phyloP scores from a whole-genome alignment of 1,139 yeast genomes.

The Dujonia santamariae region DNA sequence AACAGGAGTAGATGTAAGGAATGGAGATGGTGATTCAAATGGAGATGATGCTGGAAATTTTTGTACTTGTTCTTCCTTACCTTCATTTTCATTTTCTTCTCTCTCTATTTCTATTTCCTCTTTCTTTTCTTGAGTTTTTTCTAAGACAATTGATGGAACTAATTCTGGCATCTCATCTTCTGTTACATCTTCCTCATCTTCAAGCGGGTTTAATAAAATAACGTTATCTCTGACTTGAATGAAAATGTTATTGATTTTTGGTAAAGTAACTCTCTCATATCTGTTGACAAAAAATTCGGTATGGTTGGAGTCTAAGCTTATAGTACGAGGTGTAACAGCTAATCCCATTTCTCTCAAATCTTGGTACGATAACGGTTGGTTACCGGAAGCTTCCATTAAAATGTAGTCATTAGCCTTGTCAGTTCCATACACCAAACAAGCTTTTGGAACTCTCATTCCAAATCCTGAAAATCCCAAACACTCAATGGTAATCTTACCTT shows the following conservation, averaged over 20 bases:
- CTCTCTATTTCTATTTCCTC: not conserved
- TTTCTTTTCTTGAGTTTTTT: not conserved
- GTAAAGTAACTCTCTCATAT: constrained; percentile 53
- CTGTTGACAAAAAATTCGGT: constrained; percentile 58
- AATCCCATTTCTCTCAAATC: constrained; percentile 13
- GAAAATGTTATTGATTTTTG: constrained; percentile 53
- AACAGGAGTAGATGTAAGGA: constrained; percentile 3
- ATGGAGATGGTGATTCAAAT: not conserved
- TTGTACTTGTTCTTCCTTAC: not conserved
- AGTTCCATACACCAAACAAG: constrained; percentile 34
- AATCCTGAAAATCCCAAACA: constrained; percentile 76
- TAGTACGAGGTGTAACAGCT: constrained; percentile 27
- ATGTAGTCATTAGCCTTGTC: constrained; percentile 27
- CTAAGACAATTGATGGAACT: constrained; percentile 9
- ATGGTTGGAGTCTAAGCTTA: constrained; percentile 38
- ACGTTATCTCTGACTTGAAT: constrained; percentile 63
- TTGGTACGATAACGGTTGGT: constrained; percentile 15
- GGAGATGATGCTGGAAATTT: not conserved
- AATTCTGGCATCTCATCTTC: constrained; percentile 37
- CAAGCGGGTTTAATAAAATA: constrained; percentile 50
- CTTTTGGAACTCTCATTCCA: constrained; percentile 55
- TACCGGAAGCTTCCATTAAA: constrained; percentile 27
- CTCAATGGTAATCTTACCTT: constrained; percentile 33
- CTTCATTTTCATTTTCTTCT: not conserved
- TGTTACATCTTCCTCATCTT: constrained; percentile 40